Evolutionary conservation across 345 rosid genomes (phyloP).

Genomic region (Turnera subulata): DNA sequence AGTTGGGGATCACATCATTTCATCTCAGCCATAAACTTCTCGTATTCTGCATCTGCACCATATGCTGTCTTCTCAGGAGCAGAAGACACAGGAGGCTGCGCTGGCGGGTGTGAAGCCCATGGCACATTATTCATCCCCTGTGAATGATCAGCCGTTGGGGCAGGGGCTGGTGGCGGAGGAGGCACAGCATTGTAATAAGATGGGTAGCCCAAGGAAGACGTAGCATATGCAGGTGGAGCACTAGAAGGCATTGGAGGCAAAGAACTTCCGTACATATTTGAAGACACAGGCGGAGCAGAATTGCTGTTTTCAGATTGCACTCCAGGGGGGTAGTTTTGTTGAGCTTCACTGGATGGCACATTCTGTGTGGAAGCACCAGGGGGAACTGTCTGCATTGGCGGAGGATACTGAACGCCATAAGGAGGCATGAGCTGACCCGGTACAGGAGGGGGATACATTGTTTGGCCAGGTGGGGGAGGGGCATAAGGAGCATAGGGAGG

Average conservation of each 20-base stretch:
- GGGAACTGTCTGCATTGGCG: conserved; percentile 60
- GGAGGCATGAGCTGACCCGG: conserved; percentile 94
- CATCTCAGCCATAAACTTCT: conserved; percentile 98
- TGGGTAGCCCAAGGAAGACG: conserved; percentile 53
- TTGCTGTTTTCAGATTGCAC: conserved; percentile 63
- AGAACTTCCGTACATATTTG: conserved; percentile 50
- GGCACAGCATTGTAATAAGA: conserved; percentile 76
- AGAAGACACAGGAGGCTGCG: conserved; percentile 16
- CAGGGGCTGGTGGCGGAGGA: conserved; percentile 47
- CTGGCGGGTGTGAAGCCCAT: conserved; percentile 46
- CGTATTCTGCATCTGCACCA: conserved; percentile 85
- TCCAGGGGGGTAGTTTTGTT: conserved; percentile 85
- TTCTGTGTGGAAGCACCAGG: conserved; percentile 55
- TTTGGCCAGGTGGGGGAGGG: conserved; percentile 67
- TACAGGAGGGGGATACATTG: conserved; percentile 54
- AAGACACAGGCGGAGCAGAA: conserved; percentile 46
- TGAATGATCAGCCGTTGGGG: conserved; percentile 48
- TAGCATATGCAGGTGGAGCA: conserved; percentile 54
- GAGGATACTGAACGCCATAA: conserved; percentile 78
- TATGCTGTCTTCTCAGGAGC: conserved; percentile 42
- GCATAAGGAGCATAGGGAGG: conserved; percentile 66
- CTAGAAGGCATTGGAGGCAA: conserved; percentile 38
- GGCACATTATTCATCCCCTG: conserved; percentile 61
- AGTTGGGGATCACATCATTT: conserved; percentile 42
- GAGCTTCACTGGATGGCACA: conserved; percentile 56